Conservation (phyloP, 2,329 filamentous ascomycete genomes). For the Sordariomycetes sp. region DNA sequence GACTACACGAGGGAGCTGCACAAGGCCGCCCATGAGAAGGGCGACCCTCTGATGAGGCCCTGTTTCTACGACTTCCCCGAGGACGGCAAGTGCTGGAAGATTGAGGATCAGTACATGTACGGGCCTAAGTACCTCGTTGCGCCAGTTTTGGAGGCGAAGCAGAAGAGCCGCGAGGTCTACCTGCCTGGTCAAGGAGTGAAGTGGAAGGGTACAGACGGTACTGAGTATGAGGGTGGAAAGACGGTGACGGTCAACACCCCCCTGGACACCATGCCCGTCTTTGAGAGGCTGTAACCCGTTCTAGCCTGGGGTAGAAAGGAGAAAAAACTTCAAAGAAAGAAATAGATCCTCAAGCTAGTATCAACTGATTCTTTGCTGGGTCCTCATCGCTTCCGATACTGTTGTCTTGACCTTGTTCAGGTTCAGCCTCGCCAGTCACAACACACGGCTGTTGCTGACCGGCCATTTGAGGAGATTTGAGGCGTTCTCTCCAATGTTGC, state of each 20-base stretch:
- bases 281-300: slow-evolving; percentile 3
- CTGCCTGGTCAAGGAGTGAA: slow-evolving; percentile 2
- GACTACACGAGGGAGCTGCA: slow-evolving; percentile 50
- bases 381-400: too few species aligned
- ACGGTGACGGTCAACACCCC: slow-evolving; percentile 6
- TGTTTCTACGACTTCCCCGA: slow-evolving; percentile 55
- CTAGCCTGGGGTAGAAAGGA: too few species aligned
- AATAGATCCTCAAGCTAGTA: too few species aligned
- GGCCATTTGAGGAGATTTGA: too few species aligned
- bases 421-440: too few species aligned
- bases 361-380: too few species aligned
- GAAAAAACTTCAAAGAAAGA: too few species aligned
- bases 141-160: not conserved
- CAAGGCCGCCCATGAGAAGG: slow-evolving; percentile 49
- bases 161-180: slow-evolving; percentile 2
- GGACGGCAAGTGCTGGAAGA: slow-evolving; percentile 43
- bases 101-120: slow-evolving; percentile 57
- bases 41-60: slow-evolving; percentile 51
- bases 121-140: slow-evolving; percentile 20
- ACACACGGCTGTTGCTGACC: too few species aligned
- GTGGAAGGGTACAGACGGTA: slow-evolving; percentile 7
- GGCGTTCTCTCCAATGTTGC: too few species aligned
- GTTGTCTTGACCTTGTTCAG: too few species aligned
- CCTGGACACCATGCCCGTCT: slow-evolving; percentile 8
- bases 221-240: slow-evolving; percentile 5